Percentiles rank a stretch among this genome's conserved stretches.
These are phyloP conservation scores for Triticum monococcum DNA, from an alignment of 176 grass and related monocot species.

Conservation along the genomic window DNA sequence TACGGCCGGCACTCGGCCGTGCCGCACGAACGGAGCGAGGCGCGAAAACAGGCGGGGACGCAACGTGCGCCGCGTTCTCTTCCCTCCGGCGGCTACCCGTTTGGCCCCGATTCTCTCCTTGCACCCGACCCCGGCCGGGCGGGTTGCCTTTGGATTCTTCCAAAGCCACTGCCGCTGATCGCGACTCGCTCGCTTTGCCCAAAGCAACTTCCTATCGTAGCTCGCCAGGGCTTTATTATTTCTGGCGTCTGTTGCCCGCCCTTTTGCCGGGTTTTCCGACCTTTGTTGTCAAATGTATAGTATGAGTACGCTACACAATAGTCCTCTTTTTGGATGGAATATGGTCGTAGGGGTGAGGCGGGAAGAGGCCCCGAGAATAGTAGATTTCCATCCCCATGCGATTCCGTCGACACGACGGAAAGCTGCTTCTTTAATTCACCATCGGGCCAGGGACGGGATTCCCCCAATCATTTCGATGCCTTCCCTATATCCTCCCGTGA, in stretches of 20 bases:
- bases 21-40: not conserved
- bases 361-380: not conserved
- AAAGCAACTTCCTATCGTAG: conserved; percentile 21
- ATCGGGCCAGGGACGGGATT: conserved; percentile 30
- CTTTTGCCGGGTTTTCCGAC: conserved; percentile 30
- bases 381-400: conserved; percentile 19
- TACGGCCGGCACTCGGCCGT: not conserved
- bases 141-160: conserved; percentile 53
- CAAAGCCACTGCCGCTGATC: conserved; percentile 27
- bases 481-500: conserved; percentile 12
- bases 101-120: conserved; percentile 21
- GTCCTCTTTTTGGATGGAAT: conserved; percentile 30
- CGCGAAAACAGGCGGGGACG: not conserved
- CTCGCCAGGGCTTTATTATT: conserved; percentile 23
- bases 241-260: conserved; percentile 22
- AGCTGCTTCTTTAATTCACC: conserved; percentile 27
- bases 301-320: not conserved
- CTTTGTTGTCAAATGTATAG: conserved; percentile 1
- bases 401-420: conserved; percentile 31
- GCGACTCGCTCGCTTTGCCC: conserved; percentile 18
- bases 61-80: conserved; percentile 10
- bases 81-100: conserved; percentile 29
- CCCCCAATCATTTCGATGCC: conserved; percentile 46
- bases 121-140: not conserved
- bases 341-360: not conserved